Evolutionary conservation across 1,284 basidiomycete species (phyloP), one percentile per base, ranked within the genome.

Genomic region (Pulveroboletus sp.): DNA sequence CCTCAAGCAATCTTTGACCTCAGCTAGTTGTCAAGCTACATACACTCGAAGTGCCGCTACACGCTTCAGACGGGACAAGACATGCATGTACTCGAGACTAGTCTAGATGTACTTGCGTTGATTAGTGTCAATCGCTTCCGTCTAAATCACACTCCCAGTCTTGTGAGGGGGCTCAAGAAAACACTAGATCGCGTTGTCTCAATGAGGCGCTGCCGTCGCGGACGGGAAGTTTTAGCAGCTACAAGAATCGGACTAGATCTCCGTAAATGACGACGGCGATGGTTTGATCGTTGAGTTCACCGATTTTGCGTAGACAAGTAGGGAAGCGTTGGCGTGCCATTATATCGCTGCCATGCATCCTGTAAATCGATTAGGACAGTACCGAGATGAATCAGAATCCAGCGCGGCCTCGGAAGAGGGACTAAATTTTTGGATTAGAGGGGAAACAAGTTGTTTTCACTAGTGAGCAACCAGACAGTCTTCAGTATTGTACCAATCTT

Each of bases 141-240:
- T 69, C 50, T n/a, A 72, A 53, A n/a, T 44, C 33, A n/a, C 38
- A 31, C 14, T 60, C 53, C 72, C 70, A 74, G n/a, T 61, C 52
- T 49, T 67, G 56, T 44, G 67, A 35, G 36, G 58, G 54, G 8
- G 54, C 50, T 26, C 56, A 61, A 47, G 67, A 67, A 11, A 66
- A 0, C 10, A 28, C 54, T 26, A 45, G 48, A 25, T 68, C 65
- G 11, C 52, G 35, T 29, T 53, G 51, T 40, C 65, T 63, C 28
- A 62, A 39, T 2, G 50, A 52, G 28, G 67, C 67, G 5, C 69
- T 65, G 9, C 65, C 65, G 43, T 73, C 66, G 3, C 66, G 62
- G 6, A 72, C 47, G 24, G 71, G 72, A 47, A 65, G n/a, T n/a
- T n/a, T n/a, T n/a, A n/a, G n/a, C n/a, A n/a, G 70, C 70, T 65